phyloP scores from a whole-genome alignment of 139 green algal species.

The Chlamydomonas applanata region DNA sequence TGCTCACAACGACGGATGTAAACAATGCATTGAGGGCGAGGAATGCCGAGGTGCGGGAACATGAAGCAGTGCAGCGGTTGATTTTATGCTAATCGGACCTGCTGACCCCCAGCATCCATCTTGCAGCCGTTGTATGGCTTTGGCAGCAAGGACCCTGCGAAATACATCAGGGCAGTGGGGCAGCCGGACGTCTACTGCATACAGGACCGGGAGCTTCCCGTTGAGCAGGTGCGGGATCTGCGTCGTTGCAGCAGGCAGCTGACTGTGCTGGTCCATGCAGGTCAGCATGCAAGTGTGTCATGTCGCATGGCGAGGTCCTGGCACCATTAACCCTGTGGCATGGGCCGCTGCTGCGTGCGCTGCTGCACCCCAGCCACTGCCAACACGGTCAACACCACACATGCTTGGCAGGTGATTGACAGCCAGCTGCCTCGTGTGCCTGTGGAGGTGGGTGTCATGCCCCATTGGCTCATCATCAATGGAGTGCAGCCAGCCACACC shows the following conservation, averaged over 20 bases:
- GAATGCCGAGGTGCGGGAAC: slow-evolving; percentile 72
- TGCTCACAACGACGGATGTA: slow-evolving; percentile 77
- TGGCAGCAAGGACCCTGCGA: slow-evolving; percentile 52
- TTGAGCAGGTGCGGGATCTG: slow-evolving; percentile 51
- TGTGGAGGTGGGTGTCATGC: slow-evolving; percentile 67
- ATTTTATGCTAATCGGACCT: too few species aligned
- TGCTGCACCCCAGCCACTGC: too few species aligned
- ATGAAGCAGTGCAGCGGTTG: too few species aligned
- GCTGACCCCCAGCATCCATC: not conserved
- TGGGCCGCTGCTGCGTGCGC: not conserved
- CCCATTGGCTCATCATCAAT: slow-evolving; percentile 91
- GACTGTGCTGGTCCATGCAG: not conserved
- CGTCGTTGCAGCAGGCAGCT: not conserved
- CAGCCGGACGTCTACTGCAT: slow-evolving; percentile 77
- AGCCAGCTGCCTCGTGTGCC: slow-evolving; percentile 64
- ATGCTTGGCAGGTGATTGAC: slow-evolving; percentile 55
- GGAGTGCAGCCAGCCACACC: slow-evolving; percentile 85
- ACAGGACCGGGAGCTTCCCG: slow-evolving; percentile 49
- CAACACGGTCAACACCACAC: too few species aligned
- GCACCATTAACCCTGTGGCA: not conserved
- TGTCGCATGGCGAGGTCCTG: not conserved
- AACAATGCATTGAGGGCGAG: slow-evolving; percentile 73
- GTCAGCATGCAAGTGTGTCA: not conserved
- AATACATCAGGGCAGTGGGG: slow-evolving; percentile 63
- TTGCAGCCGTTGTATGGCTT: slow-evolving; percentile 82